Conservation (phyloP, 306 rosid genomes). For the Rosa persica region DNA sequence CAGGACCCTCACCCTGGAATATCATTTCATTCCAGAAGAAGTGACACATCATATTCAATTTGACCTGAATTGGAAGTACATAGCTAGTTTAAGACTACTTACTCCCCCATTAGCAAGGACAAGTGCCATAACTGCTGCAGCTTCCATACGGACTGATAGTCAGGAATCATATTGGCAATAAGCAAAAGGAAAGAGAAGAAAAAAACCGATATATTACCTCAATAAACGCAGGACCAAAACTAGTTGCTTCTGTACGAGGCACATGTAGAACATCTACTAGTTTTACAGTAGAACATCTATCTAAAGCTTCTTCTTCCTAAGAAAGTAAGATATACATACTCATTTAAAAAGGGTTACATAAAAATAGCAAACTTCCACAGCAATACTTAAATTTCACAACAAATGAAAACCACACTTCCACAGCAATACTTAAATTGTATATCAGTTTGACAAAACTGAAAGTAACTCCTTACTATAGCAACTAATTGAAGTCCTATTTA, state of each 20-base stretch:
- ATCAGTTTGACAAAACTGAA: no score
- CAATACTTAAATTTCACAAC: no score
- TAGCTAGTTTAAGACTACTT: constrained; percentile 33
- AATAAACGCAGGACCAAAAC: constrained; percentile 88
- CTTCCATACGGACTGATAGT: constrained; percentile 45
- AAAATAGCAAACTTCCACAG: no score
- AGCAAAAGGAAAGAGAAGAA: constrained; percentile 12
- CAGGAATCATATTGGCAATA: neutral
- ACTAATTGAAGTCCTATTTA: no score
- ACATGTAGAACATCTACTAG: constrained; percentile 32
- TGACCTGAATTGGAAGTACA: neutral
- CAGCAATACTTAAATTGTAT: no score
- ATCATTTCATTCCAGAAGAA: constrained; percentile 17
- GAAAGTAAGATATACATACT: neutral
- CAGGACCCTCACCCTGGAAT: constrained; percentile 82
- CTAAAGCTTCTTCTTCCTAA: neutral
- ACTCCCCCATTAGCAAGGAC: constrained; percentile 88
- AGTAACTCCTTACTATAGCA: no score
- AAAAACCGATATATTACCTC: constrained; percentile 54
- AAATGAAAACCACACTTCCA: no score
- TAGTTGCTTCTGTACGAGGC: constrained; percentile 59
- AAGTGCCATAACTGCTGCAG: constrained; percentile 89
- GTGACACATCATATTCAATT: constrained; percentile 6
- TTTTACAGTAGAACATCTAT: neutral
- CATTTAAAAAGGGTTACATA: no score